phyloP scores from a whole-genome alignment of 306 rosid species.

The Sindora glabra region DNA sequence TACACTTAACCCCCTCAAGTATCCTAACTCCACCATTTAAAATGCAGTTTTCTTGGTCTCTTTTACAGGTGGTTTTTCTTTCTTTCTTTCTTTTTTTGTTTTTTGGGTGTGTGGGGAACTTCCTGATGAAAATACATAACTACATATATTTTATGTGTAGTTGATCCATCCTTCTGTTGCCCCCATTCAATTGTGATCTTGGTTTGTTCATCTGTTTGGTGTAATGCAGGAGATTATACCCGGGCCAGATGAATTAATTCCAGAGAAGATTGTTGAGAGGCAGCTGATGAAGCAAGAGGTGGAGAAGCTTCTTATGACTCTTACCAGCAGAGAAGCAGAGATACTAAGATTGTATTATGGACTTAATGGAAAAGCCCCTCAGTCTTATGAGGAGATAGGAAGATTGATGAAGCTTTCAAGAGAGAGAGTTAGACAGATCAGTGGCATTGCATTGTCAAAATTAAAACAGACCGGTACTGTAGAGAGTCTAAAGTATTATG shows the following conservation, averaged over 20 bases:
- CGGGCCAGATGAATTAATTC: slow-evolving; percentile 54
- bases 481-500: slow-evolving; percentile 30
- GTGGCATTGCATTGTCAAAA: slow-evolving; percentile 47
- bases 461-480: slow-evolving; percentile 22
- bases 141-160: too few relatives aligned
- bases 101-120: neutral
- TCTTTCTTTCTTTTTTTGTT: neutral
- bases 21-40: too few relatives aligned
- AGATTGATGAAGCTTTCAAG: slow-evolving; percentile 50
- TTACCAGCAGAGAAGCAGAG: slow-evolving; percentile 52
- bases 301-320: slow-evolving; percentile 38
- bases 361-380: slow-evolving; percentile 48
- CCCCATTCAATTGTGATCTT: neutral
- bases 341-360: slow-evolving; percentile 55
- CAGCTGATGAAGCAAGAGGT: slow-evolving; percentile 42
- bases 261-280: slow-evolving; percentile 50
- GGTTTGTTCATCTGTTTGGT: neutral
- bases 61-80: neutral
- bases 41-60: too few relatives aligned
- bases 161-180: too few relatives aligned
- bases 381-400: slow-evolving; percentile 62
- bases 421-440: slow-evolving; percentile 59
- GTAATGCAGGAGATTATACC: slow-evolving; percentile 56
- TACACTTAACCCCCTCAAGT: too few relatives aligned
- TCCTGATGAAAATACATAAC: neutral